Evolutionary conservation across 257 asterid genomes (phyloP).

Genomic region (Nyctanthes arbortristis): DNA sequence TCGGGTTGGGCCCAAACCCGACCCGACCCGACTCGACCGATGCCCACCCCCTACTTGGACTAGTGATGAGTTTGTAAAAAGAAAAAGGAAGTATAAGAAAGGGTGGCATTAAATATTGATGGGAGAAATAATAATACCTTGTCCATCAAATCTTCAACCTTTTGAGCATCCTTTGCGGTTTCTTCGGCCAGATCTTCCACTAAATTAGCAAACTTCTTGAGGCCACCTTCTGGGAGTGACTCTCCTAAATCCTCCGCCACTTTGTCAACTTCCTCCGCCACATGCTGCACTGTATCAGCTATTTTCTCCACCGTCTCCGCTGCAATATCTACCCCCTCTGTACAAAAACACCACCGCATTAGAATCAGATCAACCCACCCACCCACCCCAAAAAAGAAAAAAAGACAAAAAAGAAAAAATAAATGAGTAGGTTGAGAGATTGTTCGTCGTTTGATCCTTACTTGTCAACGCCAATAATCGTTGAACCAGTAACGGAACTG

Average conservation of each 20-base stretch:
- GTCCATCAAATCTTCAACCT: slow-evolving; percentile 7
- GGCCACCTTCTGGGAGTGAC: slow-evolving; percentile 13
- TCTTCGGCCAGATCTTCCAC: slow-evolving; percentile 17
- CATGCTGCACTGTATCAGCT: slow-evolving; percentile 12
- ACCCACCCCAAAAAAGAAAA: too few relatives aligned
- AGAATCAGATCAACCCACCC: neutral
- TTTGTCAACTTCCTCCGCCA: slow-evolving; percentile 19
- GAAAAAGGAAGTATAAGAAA: too few relatives aligned
- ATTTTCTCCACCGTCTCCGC: slow-evolving; percentile 17
- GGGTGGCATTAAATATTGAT: too few relatives aligned
- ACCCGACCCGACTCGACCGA: too few relatives aligned
- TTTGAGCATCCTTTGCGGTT: slow-evolving; percentile 8
- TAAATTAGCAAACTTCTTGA: neutral
- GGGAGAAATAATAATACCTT: too few relatives aligned
- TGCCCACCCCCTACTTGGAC: too few relatives aligned
- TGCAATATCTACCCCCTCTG: slow-evolving; percentile 13
- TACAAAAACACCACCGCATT: neutral
- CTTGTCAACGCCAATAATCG: neutral
- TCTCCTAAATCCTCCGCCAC: slow-evolving; percentile 17
- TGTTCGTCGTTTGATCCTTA: neutral
- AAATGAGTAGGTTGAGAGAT: neutral
- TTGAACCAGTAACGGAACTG: neutral
- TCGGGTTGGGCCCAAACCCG: too few relatives aligned
- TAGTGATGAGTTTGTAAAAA: too few relatives aligned
- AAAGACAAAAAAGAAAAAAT: too few relatives aligned